Evolutionary conservation across 768 basidiomycete genomes (phyloP).

Genomic region (Mycena vitilis): DNA sequence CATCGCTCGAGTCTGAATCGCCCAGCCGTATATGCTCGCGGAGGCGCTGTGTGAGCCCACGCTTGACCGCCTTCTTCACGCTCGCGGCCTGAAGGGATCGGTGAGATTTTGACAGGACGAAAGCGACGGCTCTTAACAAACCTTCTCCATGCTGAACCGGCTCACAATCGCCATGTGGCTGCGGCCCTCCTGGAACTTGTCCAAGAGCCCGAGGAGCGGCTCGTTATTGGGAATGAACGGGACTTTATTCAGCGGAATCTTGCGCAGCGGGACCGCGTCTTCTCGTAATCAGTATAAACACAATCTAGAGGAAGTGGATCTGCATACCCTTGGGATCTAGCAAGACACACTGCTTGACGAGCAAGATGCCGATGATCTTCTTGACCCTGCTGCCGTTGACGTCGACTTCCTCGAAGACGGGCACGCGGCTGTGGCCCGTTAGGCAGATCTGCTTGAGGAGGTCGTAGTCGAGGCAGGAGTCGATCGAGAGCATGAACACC

Average conservation of each 20-base stretch:
- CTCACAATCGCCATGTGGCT: slow-evolving; percentile 94
- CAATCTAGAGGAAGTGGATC: neutral
- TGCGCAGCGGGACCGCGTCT: slow-evolving; percentile 87
- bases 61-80: slow-evolving; percentile 86
- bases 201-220: slow-evolving; percentile 84
- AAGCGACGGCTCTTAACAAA: slow-evolving; percentile 25
- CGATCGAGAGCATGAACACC: slow-evolving; percentile 91
- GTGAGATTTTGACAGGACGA: neutral
- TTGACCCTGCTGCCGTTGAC: slow-evolving; percentile 69
- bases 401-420: slow-evolving; percentile 84
- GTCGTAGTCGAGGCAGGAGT: slow-evolving; percentile 84
- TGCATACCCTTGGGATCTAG: slow-evolving; percentile 82
- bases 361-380: slow-evolving; percentile 86
- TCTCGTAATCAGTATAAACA: neutral
- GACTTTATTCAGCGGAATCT: slow-evolving; percentile 87
- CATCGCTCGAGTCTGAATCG: slow-evolving; percentile 66
- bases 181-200: slow-evolving; percentile 90
- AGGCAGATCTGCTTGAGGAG: slow-evolving; percentile 80
- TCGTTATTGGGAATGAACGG: slow-evolving; percentile 90
- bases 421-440: slow-evolving; percentile 87
- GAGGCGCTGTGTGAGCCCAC: slow-evolving; percentile 81
- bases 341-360: slow-evolving; percentile 91
- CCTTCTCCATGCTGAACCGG: slow-evolving; percentile 76
- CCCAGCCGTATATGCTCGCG: slow-evolving; percentile 81
- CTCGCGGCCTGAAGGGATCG: slow-evolving; percentile 62